These are phyloP conservation scores for Novymonas esmeraldas DNA, from an alignment of 208 protist genomes.

Conservation along the genomic window DNA sequence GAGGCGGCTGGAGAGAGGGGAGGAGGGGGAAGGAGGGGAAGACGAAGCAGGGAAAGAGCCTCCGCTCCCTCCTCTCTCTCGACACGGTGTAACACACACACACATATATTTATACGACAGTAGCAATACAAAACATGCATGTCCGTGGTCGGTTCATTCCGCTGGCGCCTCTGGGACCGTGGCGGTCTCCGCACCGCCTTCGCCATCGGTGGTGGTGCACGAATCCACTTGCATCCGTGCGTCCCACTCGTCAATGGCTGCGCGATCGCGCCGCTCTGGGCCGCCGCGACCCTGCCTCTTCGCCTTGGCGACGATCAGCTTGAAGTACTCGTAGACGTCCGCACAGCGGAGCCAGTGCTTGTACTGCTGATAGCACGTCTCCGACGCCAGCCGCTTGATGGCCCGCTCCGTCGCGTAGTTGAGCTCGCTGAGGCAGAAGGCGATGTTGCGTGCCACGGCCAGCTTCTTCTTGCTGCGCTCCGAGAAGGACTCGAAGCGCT, in stretches of 20 bases:
- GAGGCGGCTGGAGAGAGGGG: too few relatives aligned
- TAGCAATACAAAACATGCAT: too few relatives aligned
- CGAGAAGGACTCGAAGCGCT: constrained; percentile 83
- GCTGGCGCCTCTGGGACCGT: background rate
- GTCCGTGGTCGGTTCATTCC: background rate
- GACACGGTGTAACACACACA: too few relatives aligned
- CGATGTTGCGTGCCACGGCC: constrained; percentile 76
- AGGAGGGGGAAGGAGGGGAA: too few relatives aligned
- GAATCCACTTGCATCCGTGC: constrained; percentile 62
- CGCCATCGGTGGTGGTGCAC: constrained; percentile 20
- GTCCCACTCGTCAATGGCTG: constrained; percentile 88
- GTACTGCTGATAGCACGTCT: constrained; percentile 89
- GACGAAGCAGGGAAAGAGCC: too few relatives aligned
- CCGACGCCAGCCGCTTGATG: constrained; percentile 81
- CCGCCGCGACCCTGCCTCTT: constrained; percentile 57
- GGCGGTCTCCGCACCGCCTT: background rate
- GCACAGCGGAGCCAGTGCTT: constrained; percentile 83
- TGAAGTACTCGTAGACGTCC: constrained; percentile 82
- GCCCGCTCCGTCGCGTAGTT: constrained; percentile 81
- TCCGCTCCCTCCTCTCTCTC: too few relatives aligned
- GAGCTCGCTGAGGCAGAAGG: constrained; percentile 86
- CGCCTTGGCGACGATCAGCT: constrained; percentile 75
- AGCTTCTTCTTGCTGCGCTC: constrained; percentile 77
- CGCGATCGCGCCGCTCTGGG: constrained; percentile 69
- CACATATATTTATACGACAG: too few relatives aligned